Evolutionary conservation across 2,329 filamentous ascomycete species (phyloP).

Genomic region (Penicillium concentricum): DNA sequence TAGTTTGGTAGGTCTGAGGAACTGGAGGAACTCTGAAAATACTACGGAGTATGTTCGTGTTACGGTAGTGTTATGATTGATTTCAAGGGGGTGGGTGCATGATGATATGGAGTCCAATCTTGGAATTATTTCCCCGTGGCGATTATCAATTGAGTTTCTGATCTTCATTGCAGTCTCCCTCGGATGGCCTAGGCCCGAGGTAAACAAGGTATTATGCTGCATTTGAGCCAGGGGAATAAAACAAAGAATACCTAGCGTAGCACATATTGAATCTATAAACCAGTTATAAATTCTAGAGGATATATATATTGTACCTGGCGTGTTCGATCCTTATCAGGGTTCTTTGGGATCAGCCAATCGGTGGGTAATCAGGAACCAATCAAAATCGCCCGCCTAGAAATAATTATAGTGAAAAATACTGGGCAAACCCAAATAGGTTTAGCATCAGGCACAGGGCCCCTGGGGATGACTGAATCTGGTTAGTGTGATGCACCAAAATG

Average conservation of each 20-base stretch:
- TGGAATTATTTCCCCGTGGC: not conserved
- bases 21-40: not conserved
- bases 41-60: not conserved
- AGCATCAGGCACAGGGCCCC: slow-evolving; percentile 17
- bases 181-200: not conserved
- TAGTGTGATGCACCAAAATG: not conserved
- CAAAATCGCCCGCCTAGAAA: not conserved
- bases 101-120: not conserved
- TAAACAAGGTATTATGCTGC: not conserved
- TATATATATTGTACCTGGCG: not conserved
- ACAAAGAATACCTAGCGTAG: not conserved
- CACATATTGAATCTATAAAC: not conserved
- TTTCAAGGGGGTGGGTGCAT: slow-evolving; percentile 1
- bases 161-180: slow-evolving; percentile 8
- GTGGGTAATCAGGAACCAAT: not conserved
- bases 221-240: not conserved
- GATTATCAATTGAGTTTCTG: not conserved
- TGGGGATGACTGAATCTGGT: not conserved
- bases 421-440: not conserved
- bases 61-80: not conserved
- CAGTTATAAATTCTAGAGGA: not conserved
- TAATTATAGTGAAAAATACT: not conserved
- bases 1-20: not conserved
- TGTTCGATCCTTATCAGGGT: not conserved
- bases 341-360: not conserved